These are phyloP conservation scores for Penicillium longicatenatum DNA, from an alignment of 495 filamentous ascomycete species.

Conservation along the genomic window DNA sequence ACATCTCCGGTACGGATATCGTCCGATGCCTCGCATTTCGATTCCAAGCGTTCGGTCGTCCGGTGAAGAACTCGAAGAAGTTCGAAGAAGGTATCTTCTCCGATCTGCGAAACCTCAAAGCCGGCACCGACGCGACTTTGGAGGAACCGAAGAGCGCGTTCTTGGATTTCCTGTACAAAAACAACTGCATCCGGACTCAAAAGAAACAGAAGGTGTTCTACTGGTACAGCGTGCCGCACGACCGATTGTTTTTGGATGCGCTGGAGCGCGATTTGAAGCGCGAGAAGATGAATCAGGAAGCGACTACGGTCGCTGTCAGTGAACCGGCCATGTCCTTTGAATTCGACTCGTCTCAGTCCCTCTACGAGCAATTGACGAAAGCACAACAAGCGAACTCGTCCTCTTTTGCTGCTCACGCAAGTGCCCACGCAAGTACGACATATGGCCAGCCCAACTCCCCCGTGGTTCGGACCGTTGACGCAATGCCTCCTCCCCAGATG, in stretches of 20 bases:
- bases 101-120: slow-evolving; percentile 95
- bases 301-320: slow-evolving; percentile 92
- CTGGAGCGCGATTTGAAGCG: slow-evolving; percentile 96
- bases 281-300: slow-evolving; percentile 98
- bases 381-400: slow-evolving; percentile 97
- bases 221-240: slow-evolving; percentile 99
- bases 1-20: slow-evolving; percentile 98
- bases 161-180: slow-evolving; percentile 98
- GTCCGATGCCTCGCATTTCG: slow-evolving; percentile 97
- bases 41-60: slow-evolving; percentile 97
- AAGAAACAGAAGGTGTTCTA: slow-evolving; percentile 99
- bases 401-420: slow-evolving; percentile 85
- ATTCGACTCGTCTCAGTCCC: slow-evolving; percentile 97
- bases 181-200: slow-evolving; percentile 99
- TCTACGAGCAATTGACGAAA: slow-evolving; percentile 99
- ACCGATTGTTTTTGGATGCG: slow-evolving; percentile 95
- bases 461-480: slow-evolving; percentile 86
- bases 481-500: slow-evolving; percentile 79
- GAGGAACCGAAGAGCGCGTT: slow-evolving; percentile 99
- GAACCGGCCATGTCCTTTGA: slow-evolving; percentile 97
- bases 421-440: slow-evolving; percentile 73
- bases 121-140: slow-evolving; percentile 96
- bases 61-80: slow-evolving; percentile 99
- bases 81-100: slow-evolving; percentile 99
- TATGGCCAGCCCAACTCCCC: slow-evolving; percentile 82